phyloP scores from a whole-genome alignment of 257 asterid genomes.

The Forsythia viridissima region DNA sequence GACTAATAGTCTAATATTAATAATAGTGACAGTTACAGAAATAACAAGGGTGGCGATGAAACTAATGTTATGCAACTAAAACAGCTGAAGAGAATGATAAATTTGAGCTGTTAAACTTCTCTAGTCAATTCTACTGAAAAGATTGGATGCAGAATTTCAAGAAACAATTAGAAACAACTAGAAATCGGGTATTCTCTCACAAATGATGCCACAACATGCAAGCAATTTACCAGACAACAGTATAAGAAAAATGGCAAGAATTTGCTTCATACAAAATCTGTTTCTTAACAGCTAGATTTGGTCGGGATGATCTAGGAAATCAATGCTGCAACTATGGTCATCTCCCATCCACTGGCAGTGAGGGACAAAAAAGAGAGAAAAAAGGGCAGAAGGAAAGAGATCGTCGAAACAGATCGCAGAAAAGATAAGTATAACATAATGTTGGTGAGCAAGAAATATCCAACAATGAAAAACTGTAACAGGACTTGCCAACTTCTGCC shows the following conservation, averaged over 20 bases:
- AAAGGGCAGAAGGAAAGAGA: background rate
- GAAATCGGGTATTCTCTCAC: background rate
- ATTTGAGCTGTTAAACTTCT: background rate
- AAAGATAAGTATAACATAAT: background rate
- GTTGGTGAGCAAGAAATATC: background rate
- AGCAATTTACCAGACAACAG: too few species aligned
- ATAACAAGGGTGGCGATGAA: too few species aligned
- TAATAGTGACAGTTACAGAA: too few species aligned
- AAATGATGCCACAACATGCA: background rate
- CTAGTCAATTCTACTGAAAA: background rate
- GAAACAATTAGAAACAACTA: background rate
- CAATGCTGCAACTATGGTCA: background rate
- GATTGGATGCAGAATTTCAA: background rate
- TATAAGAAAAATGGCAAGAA: background rate
- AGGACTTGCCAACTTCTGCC: slow-evolving; percentile 66
- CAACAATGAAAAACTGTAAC: background rate
- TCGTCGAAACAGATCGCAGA: background rate
- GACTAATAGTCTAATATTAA: too few species aligned
- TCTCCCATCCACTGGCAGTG: background rate
- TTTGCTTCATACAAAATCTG: background rate
- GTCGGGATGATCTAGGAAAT: background rate
- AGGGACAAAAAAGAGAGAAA: background rate
- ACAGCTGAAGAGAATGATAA: background rate
- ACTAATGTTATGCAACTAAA: too few species aligned
- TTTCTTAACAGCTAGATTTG: background rate